Conservation (phyloP, 177 flowering plant genomes). For the Vitis hybrid region DNA sequence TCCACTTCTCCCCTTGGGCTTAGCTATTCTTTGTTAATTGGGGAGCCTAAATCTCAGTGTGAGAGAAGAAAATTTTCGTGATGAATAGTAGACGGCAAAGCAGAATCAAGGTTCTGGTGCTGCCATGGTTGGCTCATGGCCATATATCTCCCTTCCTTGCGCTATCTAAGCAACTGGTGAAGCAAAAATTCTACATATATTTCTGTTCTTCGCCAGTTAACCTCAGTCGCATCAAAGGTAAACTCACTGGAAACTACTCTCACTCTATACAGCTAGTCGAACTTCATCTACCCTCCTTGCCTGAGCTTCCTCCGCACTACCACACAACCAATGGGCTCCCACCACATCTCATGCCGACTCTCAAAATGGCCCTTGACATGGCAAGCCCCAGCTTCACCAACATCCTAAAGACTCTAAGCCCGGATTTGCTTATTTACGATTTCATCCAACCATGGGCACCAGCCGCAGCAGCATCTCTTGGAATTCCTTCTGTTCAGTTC, state of each 20-base stretch:
- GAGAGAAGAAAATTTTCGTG: too few species aligned
- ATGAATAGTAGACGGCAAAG: not conserved
- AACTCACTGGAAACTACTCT: not conserved
- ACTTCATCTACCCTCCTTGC: slow-evolving; percentile 24
- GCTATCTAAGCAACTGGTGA: slow-evolving; percentile 11
- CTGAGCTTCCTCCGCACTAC: slow-evolving; percentile 33
- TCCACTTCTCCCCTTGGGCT: too few species aligned
- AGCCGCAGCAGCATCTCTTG: not conserved
- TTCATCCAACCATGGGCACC: slow-evolving; percentile 34
- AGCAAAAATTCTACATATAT: slow-evolving; percentile 10
- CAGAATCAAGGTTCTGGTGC: slow-evolving; percentile 9
- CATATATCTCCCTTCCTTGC: slow-evolving; percentile 10
- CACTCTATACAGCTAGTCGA: slow-evolving; percentile 27
- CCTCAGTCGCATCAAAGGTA: slow-evolving; percentile 17
- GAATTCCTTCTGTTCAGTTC: slow-evolving; percentile 21
- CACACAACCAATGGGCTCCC: slow-evolving; percentile 41
- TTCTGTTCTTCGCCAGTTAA: slow-evolving; percentile 18
- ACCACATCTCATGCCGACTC: slow-evolving; percentile 34
- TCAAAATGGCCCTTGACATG: slow-evolving; percentile 23
- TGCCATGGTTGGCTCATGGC: slow-evolving; percentile 16
- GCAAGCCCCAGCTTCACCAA: slow-evolving; percentile 11
- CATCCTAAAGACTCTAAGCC: slow-evolving; percentile 14
- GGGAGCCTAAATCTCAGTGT: too few species aligned
- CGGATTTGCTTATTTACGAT: slow-evolving; percentile 31
- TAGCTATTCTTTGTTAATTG: too few species aligned